Base-by-base conservation (phyloP, 257 asterid genomes). In the Verbascum thapsus region DNA sequence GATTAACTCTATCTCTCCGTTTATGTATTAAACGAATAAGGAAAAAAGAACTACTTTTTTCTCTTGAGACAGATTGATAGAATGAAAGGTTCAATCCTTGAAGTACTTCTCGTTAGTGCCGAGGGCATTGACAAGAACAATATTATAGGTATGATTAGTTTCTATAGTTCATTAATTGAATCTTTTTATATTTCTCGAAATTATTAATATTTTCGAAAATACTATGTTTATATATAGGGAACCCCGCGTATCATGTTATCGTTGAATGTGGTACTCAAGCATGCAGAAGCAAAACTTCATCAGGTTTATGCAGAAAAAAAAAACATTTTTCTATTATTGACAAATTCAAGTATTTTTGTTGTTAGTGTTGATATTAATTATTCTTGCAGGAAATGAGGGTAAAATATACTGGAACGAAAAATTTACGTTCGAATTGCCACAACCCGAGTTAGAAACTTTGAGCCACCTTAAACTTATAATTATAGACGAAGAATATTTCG, bases 61-160 rank as follows among this genome's bases (percentile, higher is more conserved):
- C 18, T 52, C 44, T 40, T 9, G 5, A n/a, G 18, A 13, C 10
- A n/a, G 18, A 13, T 8, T 10, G 49, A 59, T 51, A 55, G 18
- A 49, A 85, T 85, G 95, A 80, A 80, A 72, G 88, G 94, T 63
- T 90, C 89, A 58, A 63, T 68, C 32, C 95, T 88, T 53, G 91
- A 90, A 84, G 88, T 91, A 23, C 72, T 88, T 68, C 85, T 88
- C 35, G 96, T 91, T 53, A 79, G 86, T 53, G 96, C 90, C 10
- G 41, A 80, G 73, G 96, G 84, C 76, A 71, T 91, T 20, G 72
- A 55, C 9, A 82, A 37, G 52, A 32, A 74, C 43, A 76, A 52
- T 32, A 22, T 81, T 23, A 49, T 84, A 37, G 88, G 96, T 88
- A 80, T 20, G 12, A 34, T 38, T 49, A 0, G 7, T 16, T 51